phyloP scores from a whole-genome alignment of 306 rosid species.

The Alnus rubra region DNA sequence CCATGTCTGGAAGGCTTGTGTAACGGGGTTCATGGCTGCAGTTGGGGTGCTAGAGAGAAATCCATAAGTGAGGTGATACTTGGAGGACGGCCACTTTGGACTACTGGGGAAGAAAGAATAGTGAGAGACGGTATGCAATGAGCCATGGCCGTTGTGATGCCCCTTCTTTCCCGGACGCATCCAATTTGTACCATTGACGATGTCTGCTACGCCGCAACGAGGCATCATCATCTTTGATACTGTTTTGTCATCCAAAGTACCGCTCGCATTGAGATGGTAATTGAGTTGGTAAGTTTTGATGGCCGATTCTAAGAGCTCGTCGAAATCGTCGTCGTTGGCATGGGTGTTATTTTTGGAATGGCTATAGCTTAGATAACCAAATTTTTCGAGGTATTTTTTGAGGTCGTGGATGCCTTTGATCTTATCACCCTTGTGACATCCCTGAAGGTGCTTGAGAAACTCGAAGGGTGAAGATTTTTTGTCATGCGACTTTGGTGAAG shows the following conservation, averaged over 20 bases:
- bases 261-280: background rate
- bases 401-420: background rate
- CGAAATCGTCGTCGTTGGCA: background rate
- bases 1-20: background rate
- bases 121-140: background rate
- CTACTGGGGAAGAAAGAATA: background rate
- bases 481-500: background rate
- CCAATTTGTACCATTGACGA: background rate
- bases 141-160: background rate
- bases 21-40: background rate
- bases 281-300: background rate
- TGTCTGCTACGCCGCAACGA: slow-evolving; percentile 1
- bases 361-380: background rate
- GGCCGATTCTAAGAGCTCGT: background rate
- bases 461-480: background rate
- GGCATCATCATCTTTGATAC: slow-evolving; percentile 2
- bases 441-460: background rate
- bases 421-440: background rate
- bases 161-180: background rate
- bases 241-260: background rate
- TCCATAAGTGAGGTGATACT: background rate
- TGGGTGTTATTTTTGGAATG: background rate
- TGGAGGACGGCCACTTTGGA: background rate
- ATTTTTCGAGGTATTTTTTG: background rate
- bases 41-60: background rate